Evolutionary conservation across 176 grass and related monocot genomes (phyloP).

Genomic region (sorghum (Sorghum bicolor)): DNA sequence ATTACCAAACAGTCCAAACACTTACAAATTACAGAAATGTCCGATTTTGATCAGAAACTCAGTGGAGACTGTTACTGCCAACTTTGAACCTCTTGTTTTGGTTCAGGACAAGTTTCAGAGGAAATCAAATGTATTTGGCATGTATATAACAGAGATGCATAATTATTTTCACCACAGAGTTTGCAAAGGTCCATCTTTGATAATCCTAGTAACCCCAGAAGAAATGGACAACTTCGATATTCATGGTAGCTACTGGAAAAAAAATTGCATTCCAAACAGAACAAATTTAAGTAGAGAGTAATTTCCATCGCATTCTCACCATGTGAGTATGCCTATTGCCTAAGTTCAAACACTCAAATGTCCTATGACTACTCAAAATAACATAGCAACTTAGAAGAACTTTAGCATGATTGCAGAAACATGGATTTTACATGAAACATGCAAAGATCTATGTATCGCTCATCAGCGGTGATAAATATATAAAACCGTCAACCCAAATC

Average conservation of each 20-base stretch:
- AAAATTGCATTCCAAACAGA: not conserved
- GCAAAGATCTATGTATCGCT: not conserved
- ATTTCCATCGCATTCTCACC: not conserved
- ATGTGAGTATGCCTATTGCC: not conserved
- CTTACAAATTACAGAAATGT: slow-evolving; percentile 18
- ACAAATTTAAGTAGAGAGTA: not conserved
- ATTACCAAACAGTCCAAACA: not conserved
- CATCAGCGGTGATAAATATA: not conserved
- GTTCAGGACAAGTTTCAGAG: slow-evolving; percentile 14
- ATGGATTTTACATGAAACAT: slow-evolving; percentile 12
- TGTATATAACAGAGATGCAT: not conserved
- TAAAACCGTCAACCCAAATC: not conserved
- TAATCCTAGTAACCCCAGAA: not conserved
- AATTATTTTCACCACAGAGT: not conserved
- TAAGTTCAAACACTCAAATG: not conserved
- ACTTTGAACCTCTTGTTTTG: slow-evolving; percentile 2
- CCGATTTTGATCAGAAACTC: slow-evolving; percentile 12
- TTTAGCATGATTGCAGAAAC: not conserved
- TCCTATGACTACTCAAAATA: not conserved
- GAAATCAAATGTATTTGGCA: not conserved
- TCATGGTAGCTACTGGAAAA: not conserved
- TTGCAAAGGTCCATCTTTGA: not conserved
- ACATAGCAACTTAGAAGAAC: not conserved
- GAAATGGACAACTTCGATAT: not conserved
- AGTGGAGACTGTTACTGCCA: not conserved